Evolutionary conservation across 2,329 filamentous ascomycete species (phyloP).

Genomic region (Aspergillus sp.): DNA sequence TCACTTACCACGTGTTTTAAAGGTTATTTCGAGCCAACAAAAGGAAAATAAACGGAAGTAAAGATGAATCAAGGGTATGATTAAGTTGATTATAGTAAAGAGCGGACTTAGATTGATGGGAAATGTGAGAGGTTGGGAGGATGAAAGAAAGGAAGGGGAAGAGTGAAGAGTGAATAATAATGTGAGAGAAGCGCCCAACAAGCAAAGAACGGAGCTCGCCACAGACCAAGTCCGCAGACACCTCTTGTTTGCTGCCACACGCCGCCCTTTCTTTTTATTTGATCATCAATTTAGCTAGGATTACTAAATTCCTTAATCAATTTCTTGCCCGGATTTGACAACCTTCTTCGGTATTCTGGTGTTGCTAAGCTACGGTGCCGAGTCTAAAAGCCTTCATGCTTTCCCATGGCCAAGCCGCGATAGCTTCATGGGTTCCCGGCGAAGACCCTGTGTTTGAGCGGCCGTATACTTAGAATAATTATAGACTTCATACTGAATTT

Average conservation of each 20-base stretch:
- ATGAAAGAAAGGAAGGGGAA: conserved; percentile 4
- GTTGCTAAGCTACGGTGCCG: no score
- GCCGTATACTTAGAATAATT: no score
- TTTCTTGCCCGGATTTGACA: no score
- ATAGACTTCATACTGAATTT: no score
- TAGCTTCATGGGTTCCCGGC: no score
- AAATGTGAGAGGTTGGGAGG: neutral
- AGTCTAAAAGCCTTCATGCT: no score
- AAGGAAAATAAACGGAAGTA: neutral
- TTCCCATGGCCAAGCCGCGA: no score
- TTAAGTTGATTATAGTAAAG: neutral
- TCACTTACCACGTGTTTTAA: neutral
- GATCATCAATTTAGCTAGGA: neutral
- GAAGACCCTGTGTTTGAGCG: no score
- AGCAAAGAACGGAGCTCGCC: conserved; percentile 19
- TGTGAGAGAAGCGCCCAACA: neutral
- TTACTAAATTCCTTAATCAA: no score
- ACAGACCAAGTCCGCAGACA: conserved; percentile 25
- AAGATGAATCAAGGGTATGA: neutral
- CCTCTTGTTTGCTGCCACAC: neutral
- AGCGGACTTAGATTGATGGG: conserved; percentile 3
- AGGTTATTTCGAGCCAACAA: neutral
- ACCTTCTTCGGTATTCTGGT: no score
- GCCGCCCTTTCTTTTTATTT: neutral
- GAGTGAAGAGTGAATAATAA: conserved; percentile 3